Conservation (phyloP, 176 grass and related monocot genomes). For the Guadua angustifolia region DNA sequence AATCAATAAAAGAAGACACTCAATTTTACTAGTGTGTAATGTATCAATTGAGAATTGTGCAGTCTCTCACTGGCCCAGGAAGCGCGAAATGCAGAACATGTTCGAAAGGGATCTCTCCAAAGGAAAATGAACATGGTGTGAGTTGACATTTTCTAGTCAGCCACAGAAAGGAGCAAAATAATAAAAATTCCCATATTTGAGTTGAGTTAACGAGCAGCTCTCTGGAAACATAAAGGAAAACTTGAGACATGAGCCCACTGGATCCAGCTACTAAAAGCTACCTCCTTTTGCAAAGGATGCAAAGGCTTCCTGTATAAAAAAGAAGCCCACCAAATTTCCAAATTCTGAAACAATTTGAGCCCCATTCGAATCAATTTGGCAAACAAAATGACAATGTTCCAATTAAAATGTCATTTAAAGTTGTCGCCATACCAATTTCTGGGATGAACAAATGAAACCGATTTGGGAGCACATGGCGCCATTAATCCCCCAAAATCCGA, state of each 20-base stretch:
- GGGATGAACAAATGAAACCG: background rate
- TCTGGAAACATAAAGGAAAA: background rate
- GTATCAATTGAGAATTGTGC: background rate
- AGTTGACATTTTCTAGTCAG: background rate
- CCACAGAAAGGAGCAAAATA: background rate
- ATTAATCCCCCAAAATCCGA: background rate
- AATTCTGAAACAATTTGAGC: background rate
- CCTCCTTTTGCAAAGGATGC: background rate
- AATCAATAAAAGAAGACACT: background rate
- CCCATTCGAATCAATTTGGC: background rate
- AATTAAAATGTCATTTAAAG: background rate
- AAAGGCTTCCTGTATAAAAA: background rate
- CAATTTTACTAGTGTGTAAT: background rate
- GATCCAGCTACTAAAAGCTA: constrained; percentile 35
- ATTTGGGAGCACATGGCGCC: background rate
- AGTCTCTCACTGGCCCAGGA: background rate
- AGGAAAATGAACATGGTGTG: background rate
- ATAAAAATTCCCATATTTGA: background rate
- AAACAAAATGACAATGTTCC: background rate
- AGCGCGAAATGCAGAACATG: background rate
- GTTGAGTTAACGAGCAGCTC: background rate
- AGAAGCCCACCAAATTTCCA: background rate
- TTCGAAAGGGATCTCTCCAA: background rate
- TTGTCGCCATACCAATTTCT: background rate
- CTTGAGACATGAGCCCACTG: background rate